These are phyloP conservation scores for Hyphopichia burtonii DNA, from an alignment of 1,139 yeast species.

Conservation along the genomic window DNA sequence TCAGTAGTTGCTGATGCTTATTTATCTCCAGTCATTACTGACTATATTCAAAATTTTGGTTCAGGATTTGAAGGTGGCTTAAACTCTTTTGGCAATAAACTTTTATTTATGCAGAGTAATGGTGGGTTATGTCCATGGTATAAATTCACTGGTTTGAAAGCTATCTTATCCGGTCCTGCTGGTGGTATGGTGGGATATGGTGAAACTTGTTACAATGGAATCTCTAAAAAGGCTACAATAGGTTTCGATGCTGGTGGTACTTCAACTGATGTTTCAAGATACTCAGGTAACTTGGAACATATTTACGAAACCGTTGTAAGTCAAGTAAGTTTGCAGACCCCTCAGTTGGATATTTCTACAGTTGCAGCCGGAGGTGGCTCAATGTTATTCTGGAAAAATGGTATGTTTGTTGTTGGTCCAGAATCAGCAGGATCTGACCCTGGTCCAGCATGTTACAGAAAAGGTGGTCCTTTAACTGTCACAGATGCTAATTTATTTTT, in stretches of 20 bases:
- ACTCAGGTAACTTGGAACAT: slow-evolving; percentile 38
- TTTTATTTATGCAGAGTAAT: slow-evolving; percentile 48
- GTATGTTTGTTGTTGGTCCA: slow-evolving; percentile 49
- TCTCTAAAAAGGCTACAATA: slow-evolving; percentile 33
- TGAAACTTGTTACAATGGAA: slow-evolving; percentile 38
- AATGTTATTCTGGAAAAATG: slow-evolving; percentile 44
- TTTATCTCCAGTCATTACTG: slow-evolving; percentile 36
- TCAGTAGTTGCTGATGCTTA: slow-evolving; percentile 49
- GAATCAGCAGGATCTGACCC: slow-evolving; percentile 50
- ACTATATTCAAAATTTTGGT: slow-evolving; percentile 37
- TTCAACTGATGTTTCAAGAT: slow-evolving; percentile 47
- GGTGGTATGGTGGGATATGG: slow-evolving; percentile 55
- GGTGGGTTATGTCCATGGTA: slow-evolving; percentile 53
- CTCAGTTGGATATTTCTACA: slow-evolving; percentile 46
- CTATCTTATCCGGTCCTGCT: slow-evolving; percentile 50
- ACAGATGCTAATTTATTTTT: slow-evolving; percentile 46
- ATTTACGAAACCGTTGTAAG: slow-evolving; percentile 46
- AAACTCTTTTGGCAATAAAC: slow-evolving; percentile 40
- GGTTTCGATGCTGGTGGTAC: slow-evolving; percentile 53
- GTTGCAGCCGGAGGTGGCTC: slow-evolving; percentile 53
- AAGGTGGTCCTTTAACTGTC: slow-evolving; percentile 48
- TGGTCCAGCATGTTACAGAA: slow-evolving; percentile 47
- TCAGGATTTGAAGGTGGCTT: slow-evolving; percentile 46
- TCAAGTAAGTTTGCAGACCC: slow-evolving; percentile 43
- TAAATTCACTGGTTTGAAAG: slow-evolving; percentile 46